Evolutionary conservation across 116 monocot species (phyloP).

Genomic region (Posidonia oceanica): DNA sequence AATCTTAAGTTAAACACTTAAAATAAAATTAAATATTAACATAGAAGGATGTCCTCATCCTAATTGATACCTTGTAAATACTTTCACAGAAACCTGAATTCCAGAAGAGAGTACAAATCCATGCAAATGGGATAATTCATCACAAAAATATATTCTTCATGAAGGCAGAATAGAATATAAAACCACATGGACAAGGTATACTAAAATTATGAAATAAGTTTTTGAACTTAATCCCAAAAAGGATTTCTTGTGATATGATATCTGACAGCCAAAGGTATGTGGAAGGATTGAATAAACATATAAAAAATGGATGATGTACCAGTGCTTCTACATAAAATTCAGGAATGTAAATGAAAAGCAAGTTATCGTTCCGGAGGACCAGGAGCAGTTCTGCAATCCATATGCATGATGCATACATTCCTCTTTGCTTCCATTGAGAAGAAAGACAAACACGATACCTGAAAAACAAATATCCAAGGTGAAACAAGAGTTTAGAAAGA

Average conservation of each 20-base stretch:
- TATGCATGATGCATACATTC: conserved; percentile 94
- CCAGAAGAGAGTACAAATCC: too few relatives aligned
- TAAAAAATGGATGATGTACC: conserved; percentile 23
- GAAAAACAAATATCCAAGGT: conserved; percentile 2
- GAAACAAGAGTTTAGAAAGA: background rate
- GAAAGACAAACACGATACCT: conserved; percentile 84
- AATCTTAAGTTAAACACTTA: too few relatives aligned
- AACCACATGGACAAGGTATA: too few relatives aligned
- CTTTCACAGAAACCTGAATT: too few relatives aligned
- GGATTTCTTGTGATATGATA: background rate
- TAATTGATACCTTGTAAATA: too few relatives aligned
- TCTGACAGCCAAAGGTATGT: background rate
- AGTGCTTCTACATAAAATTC: conserved; percentile 88
- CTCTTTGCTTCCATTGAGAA: conserved; percentile 92
- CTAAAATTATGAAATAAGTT: too few relatives aligned
- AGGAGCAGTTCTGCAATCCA: conserved; percentile 80
- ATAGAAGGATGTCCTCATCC: too few relatives aligned
- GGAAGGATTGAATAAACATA: background rate
- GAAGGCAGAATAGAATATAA: too few relatives aligned
- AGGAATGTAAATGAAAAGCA: conserved; percentile 61
- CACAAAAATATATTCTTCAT: too few relatives aligned
- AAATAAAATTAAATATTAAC: too few relatives aligned
- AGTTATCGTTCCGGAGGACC: conserved; percentile 59
- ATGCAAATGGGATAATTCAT: too few relatives aligned
- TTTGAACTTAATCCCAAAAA: too few relatives aligned